phyloP scores from a whole-genome alignment of 768 basidiomycete genomes.

The Amanita jacksonii region DNA sequence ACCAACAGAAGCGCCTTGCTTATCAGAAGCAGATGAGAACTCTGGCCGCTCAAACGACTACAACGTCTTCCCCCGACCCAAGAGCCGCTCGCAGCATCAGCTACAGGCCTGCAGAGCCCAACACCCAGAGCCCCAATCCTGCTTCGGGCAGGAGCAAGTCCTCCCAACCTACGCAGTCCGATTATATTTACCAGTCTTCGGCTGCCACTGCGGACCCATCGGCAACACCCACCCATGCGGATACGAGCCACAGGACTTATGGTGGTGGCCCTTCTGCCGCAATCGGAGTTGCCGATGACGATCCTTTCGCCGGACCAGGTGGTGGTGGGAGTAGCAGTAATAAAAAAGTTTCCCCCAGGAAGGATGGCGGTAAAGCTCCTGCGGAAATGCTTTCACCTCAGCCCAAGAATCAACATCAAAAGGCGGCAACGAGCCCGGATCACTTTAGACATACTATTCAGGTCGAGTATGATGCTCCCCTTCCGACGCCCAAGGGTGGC shows the following conservation, averaged over 20 bases:
- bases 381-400: not conserved
- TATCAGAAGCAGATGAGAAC: conserved; percentile 77
- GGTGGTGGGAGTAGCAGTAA: no score
- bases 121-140: conserved; percentile 21
- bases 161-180: conserved; percentile 39
- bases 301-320: conserved; percentile 61
- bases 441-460: conserved; percentile 87
- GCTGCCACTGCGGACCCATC: conserved; percentile 41
- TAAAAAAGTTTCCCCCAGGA: conserved; percentile 10
- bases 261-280: conserved; percentile 25
- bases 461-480: conserved; percentile 81
- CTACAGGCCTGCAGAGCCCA: conserved; percentile 40
- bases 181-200: conserved; percentile 69
- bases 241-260: conserved; percentile 19
- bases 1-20: conserved; percentile 72
- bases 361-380: not conserved
- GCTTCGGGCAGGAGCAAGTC: conserved; percentile 40
- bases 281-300: conserved; percentile 44
- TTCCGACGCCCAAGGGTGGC: conserved; percentile 17
- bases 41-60: conserved; percentile 24
- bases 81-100: conserved; percentile 39
- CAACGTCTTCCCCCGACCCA: conserved; percentile 14
- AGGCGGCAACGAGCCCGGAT: conserved; percentile 32
- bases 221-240: conserved; percentile 19
- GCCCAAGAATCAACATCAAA: conserved; percentile 19